Base-by-base conservation (phyloP, 768 basidiomycete species). In the Phaeolepiota aurea region DNA sequence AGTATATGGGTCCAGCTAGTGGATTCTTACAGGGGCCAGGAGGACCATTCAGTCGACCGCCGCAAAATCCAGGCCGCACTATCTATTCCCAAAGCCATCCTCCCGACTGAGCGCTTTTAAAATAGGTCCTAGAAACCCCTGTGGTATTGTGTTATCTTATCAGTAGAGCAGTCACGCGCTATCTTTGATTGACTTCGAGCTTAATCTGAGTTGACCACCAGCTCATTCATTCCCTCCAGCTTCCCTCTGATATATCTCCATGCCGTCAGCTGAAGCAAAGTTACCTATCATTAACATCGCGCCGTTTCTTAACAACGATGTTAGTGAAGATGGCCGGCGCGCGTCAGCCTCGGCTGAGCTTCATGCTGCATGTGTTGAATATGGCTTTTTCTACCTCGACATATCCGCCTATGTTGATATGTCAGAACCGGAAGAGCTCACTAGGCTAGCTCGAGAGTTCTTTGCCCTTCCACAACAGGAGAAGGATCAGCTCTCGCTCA, bases 361-460 rank as follows among this genome's bases (percentile, higher is more conserved):
- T 13, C 89, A 90, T 51, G 54, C 61, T 0, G 87, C 88, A 5
- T 88, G 87, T 51, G 53, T 84, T 15, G 65, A 84, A 40, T 87
- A 77, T 41, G 91, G 91, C 0, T 94, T 94, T 71, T 92, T 94
- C 65, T 94, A 93, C 59, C 67, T 92, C 34, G 75, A 89, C 45
- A 65, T 90, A 33, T 73, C 77, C 2, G 61, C 69, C 3, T 85
- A 68, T 48, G 59, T 82, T 11, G 64, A 78, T 23, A 61, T 61
- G 0, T 53, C 64, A 1, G 82, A 89, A 49, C 71, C 81, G 7
- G 77, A 80, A 32, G 76, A 82, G 46, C 72, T 92, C 4, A 58
- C 75, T 0, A 61, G 61, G 5, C 66, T 89, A 2, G 89, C 79
- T 1, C 67, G 76, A 18, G 63, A 75, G 38, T 94, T 94, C 66